Evolutionary conservation across 768 basidiomycete genomes (phyloP), one percentile per base, ranked within the genome.

Genomic region (Boletus vermiculosoides): DNA sequence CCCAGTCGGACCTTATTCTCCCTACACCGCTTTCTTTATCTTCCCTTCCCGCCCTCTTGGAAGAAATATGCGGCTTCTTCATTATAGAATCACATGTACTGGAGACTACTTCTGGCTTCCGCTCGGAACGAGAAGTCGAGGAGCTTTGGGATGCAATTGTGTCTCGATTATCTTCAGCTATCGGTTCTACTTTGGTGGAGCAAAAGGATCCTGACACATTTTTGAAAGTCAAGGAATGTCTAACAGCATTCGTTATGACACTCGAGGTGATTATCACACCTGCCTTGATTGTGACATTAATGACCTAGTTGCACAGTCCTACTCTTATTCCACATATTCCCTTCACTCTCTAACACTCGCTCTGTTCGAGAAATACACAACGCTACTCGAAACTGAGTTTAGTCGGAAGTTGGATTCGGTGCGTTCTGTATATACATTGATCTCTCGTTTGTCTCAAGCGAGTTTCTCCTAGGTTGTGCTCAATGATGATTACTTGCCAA

Each of bases 1-100:
- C 94, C 0, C 97, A 99, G 90, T 96, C 97, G 2, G 90, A 91
- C 61, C 83, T 99, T 10, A 97, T 98, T 69, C 83, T 99, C 30
- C 94, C 91, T 1, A 77, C 77, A 28, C 87, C 87, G 0, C 77
- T 92, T 22, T 82, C 85, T 31, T 65, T 93, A 34, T 68, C 79
- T 2, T 81, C 87, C 4, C 81, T 98, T 5, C 79, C 87, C 1
- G 69, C 82, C n/a, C 77, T 98, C 22, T 88, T 92, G 25, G 90
- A 96, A 69, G 93, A 98, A 73, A 91, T 98, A 60, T 89, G 94
- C 37, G 97, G 97, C 0, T 99, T 97, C 74, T 99, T 98, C 75
- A 94, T 99, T 56, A 87, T 98, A 61, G 97, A 99, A 73, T 87
- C 84, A 1, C 88, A 96, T 67, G 94, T 99, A 0, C 81, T 98